A percentile compares a stretch with the other conserved stretches of the same genome.
Conservation (phyloP, 805 yeast genomes). For the Scheffersomyces ergatensis region DNA sequence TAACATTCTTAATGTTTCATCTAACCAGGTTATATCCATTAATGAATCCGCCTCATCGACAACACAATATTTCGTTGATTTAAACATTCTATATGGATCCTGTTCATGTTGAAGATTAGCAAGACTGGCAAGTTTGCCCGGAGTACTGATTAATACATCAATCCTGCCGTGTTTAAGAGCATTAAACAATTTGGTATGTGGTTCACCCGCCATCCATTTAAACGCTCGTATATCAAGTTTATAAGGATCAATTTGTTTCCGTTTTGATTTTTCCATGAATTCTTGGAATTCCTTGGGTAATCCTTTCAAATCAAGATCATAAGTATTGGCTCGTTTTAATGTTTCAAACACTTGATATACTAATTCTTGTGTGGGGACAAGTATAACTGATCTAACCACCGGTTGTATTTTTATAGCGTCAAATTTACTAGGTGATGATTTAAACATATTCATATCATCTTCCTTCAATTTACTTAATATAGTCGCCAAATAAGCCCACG, state of each 20-base stretch:
- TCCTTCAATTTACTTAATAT: constrained; percentile 65
- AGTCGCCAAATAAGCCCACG: constrained; percentile 86
- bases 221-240: constrained; percentile 43
- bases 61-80: constrained; percentile 57
- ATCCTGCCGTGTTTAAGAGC: constrained; percentile 47
- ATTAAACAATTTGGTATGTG: constrained; percentile 51
- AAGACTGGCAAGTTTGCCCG: constrained; percentile 61
- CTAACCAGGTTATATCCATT: constrained; percentile 76
- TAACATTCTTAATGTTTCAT: constrained; percentile 59
- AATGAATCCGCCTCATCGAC: constrained; percentile 94
- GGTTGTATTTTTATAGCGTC: constrained; percentile 23
- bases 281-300: constrained; percentile 14
- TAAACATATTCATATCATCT: constrained; percentile 39
- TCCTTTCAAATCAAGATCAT: constrained; percentile 18
- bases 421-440: constrained; percentile 13
- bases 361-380: constrained; percentile 87
- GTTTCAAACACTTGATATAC: constrained; percentile 72
- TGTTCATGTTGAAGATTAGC: constrained; percentile 25
- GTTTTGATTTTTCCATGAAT: constrained; percentile 23
- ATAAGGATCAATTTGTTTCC: constrained; percentile 6
- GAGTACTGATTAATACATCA: constrained; percentile 84
- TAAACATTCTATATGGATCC: constrained; percentile 36
- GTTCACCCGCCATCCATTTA: constrained; percentile 63
- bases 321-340: constrained; percentile 26
- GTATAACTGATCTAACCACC: constrained; percentile 63